phyloP scores from a whole-genome alignment of 2,329 filamentous ascomycete species.

The Scolecobasidium constrictum region DNA sequence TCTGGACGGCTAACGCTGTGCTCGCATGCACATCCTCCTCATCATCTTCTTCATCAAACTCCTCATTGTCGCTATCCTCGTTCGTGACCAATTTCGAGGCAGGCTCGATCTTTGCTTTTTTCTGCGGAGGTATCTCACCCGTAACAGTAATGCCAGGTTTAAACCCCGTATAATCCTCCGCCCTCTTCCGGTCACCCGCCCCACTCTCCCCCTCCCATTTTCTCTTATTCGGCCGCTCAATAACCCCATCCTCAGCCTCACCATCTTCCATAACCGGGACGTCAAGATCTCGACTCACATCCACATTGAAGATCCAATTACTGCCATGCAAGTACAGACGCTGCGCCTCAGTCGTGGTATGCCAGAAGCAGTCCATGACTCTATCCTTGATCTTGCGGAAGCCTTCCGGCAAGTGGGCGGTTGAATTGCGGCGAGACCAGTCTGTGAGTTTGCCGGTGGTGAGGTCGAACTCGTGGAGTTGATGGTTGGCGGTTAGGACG shows the following conservation, averaged over 20 bases:
- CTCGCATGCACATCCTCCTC: neutral
- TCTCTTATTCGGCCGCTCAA: conserved; percentile 2
- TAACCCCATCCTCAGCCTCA: neutral
- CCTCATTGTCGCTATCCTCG: neutral
- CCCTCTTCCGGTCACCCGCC: neutral
- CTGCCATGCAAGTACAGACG: conserved; percentile 82
- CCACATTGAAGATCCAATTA: conserved; percentile 86
- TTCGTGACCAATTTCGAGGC: conserved; percentile 13
- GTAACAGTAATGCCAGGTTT: conserved; percentile 2
- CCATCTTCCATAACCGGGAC: conserved; percentile 17
- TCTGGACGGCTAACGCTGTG: neutral
- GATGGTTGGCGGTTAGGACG: conserved; percentile 51
- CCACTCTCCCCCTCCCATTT: conserved; percentile 8
- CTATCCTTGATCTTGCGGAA: conserved; percentile 68
- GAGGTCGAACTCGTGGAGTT: conserved; percentile 71
- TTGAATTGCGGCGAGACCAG: conserved; percentile 78
- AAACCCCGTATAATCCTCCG: conserved; percentile 1
- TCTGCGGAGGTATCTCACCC: neutral
- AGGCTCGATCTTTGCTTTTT: neutral
- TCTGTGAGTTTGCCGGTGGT: conserved; percentile 65
- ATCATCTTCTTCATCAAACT: conserved; percentile 2
- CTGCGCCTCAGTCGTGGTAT: conserved; percentile 40
- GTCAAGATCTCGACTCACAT: conserved; percentile 65
- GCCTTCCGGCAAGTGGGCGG: conserved; percentile 60
- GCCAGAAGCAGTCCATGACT: conserved; percentile 79